Evolutionary conservation across 2,329 filamentous ascomycete species (phyloP).

Genomic region (Pestalotiopsis sp.): DNA sequence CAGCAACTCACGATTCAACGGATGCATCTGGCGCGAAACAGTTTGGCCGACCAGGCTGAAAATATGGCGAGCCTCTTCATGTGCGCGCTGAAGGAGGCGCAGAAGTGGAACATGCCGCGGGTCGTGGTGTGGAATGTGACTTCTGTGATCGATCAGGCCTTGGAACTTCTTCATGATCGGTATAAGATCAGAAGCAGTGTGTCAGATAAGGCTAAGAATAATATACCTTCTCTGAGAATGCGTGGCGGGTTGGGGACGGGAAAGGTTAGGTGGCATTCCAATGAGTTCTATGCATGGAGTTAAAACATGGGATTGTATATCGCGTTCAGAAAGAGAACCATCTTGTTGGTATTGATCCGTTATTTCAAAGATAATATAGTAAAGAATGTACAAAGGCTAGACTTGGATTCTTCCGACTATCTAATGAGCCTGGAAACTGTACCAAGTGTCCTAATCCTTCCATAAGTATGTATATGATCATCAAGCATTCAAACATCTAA

Average conservation of each 20-base stretch:
- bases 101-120: not conserved
- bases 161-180: not conserved
- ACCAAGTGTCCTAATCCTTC: not conserved
- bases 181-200: not conserved
- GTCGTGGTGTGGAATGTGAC: not conserved
- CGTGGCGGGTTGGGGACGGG: not conserved
- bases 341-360: not conserved
- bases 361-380: not conserved
- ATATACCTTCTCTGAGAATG: not conserved
- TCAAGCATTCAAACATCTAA: conserved; percentile 8
- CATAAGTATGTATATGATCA: conserved; percentile 7
- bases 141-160: not conserved
- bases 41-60: not conserved
- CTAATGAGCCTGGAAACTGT: not conserved
- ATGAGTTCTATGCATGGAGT: not conserved
- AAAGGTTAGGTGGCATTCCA: not conserved
- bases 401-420: not conserved
- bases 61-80: not conserved
- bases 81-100: not conserved
- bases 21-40: not conserved
- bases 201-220: not conserved
- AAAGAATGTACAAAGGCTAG: conserved; percentile 7
- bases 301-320: not conserved
- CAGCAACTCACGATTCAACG: not conserved
- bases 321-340: too few species aligned